These are phyloP conservation scores for Millerozyma miso DNA, from an alignment of 805 yeast species.

Conservation along the genomic window DNA sequence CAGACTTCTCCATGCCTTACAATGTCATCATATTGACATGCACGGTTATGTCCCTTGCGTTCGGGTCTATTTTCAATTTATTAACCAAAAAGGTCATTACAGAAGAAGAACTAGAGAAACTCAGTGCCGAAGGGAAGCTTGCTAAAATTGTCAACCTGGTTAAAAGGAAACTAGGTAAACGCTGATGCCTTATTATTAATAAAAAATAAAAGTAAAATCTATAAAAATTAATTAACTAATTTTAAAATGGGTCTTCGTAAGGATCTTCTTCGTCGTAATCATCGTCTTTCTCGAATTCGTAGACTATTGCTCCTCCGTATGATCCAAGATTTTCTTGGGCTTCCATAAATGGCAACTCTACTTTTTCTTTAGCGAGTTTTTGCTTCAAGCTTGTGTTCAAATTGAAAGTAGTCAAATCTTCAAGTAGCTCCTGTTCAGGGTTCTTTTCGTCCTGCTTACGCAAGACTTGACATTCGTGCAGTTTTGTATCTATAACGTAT, in stretches of 20 bases:
- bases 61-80: constrained; percentile 81
- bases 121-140: constrained; percentile 14
- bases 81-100: constrained; percentile 70
- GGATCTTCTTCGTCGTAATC: constrained; percentile 99
- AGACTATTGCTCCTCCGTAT: constrained; percentile 88
- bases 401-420: constrained; percentile 84
- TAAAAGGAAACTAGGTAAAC: constrained; percentile 1
- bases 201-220: background rate
- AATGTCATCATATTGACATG: constrained; percentile 92
- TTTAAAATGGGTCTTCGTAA: constrained; percentile 90
- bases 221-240: background rate
- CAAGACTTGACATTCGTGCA: constrained; percentile 38
- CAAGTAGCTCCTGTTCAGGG: constrained; percentile 49
- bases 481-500: constrained; percentile 47
- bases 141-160: constrained; percentile 3
- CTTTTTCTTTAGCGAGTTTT: constrained; percentile 72
- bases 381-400: constrained; percentile 73
- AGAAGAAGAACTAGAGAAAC: constrained; percentile 51
- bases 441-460: constrained; percentile 16
- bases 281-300: constrained; percentile 93
- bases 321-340: constrained; percentile 68
- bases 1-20: constrained; percentile 98
- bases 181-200: background rate
- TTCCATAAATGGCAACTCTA: constrained; percentile 84
- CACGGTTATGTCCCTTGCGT: constrained; percentile 87